These are phyloP conservation scores for Tubosaeta brunneosetosa DNA, from an alignment of 768 basidiomycete species.

Conservation along the genomic window DNA sequence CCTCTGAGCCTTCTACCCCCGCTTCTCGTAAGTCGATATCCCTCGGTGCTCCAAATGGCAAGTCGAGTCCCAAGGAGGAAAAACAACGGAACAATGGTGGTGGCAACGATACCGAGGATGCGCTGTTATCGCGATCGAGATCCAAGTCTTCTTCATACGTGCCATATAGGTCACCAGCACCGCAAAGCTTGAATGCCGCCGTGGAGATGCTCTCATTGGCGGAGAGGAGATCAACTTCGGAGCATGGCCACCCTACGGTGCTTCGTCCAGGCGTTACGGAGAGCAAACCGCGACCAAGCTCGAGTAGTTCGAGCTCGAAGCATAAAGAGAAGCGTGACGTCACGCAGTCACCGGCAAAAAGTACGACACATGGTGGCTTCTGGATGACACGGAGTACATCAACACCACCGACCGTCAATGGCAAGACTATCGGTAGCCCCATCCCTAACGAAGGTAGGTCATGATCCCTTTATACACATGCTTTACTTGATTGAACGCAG, in stretches of 20 bases:
- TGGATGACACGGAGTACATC: slow-evolving; percentile 35
- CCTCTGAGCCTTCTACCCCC: slow-evolving; percentile 56
- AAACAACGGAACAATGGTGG: slow-evolving; percentile 25
- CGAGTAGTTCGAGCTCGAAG: slow-evolving; percentile 25
- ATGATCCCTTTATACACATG: background rate
- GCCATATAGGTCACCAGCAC: slow-evolving; percentile 50
- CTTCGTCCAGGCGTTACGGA: slow-evolving; percentile 18
- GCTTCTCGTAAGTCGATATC: slow-evolving; percentile 47
- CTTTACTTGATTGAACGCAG: slow-evolving; percentile 26
- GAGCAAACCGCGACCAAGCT: slow-evolving; percentile 30
- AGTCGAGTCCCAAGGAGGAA: slow-evolving; percentile 31
- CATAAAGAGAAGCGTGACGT: slow-evolving; percentile 29
- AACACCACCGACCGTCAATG: slow-evolving; percentile 45
- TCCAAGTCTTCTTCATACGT: slow-evolving; percentile 54
- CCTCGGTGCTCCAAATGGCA: slow-evolving; percentile 32
- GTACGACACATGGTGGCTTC: slow-evolving; percentile 31
- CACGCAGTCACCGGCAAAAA: slow-evolving; percentile 44
- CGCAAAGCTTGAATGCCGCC: slow-evolving; percentile 71
- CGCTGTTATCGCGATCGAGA: slow-evolving; percentile 43
- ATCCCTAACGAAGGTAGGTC: slow-evolving; percentile 63
- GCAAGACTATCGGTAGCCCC: slow-evolving; percentile 65
- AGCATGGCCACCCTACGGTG: slow-evolving; percentile 20
- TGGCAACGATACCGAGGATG: slow-evolving; percentile 32
- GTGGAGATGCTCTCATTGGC: slow-evolving; percentile 52
- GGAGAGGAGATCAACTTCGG: slow-evolving; percentile 28